Conservation (phyloP, 106 monocot species). For the Cymbidium sinense region DNA sequence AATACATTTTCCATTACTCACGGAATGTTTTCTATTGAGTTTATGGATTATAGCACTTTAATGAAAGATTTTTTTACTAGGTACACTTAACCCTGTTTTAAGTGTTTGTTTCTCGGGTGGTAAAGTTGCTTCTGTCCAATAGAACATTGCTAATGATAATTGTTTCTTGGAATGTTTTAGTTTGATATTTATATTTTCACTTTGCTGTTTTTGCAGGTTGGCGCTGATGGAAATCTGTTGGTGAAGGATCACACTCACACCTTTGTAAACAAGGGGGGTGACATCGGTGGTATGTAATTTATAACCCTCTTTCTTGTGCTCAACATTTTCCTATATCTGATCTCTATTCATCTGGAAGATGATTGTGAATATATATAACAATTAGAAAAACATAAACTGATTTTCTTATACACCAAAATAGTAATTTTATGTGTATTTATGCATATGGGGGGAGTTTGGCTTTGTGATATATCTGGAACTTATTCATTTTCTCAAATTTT, state of each 20-base stretch:
- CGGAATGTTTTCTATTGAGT: background rate
- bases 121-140: background rate
- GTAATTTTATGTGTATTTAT: background rate
- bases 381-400: background rate
- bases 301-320: background rate
- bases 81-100: background rate
- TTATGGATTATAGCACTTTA: background rate
- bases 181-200: background rate
- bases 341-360: background rate
- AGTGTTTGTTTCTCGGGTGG: background rate
- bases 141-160: background rate
- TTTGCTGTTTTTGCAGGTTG: slow-evolving; percentile 46
- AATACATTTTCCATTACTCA: background rate
- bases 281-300: slow-evolving; percentile 71
- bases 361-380: background rate
- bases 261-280: slow-evolving; percentile 89
- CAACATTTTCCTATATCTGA: background rate
- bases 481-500: background rate
- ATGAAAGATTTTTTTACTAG: background rate
- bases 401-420: background rate
- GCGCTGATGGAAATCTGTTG: slow-evolving; percentile 81
- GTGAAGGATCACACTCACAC: slow-evolving; percentile 98
- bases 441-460: background rate
- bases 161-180: background rate
- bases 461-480: background rate